These are phyloP conservation scores for Aciculoconidium aculeatum DNA, from an alignment of 805 yeast species.

Conservation along the genomic window DNA sequence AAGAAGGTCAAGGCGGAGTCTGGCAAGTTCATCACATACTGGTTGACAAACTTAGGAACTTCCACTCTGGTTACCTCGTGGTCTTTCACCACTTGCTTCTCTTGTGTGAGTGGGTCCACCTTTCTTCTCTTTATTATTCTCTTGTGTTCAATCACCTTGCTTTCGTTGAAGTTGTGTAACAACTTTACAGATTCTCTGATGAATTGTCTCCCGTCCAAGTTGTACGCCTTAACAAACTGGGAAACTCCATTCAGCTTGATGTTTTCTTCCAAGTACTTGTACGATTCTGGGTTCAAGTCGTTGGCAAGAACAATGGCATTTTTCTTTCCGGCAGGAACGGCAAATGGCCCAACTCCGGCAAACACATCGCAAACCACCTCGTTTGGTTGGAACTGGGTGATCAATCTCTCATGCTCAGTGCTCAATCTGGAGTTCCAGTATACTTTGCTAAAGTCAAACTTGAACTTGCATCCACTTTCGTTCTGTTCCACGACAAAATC, in stretches of 20 bases:
- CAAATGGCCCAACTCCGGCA: slow-evolving; percentile 99
- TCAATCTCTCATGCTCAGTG: slow-evolving; percentile 86
- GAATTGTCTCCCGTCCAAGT: slow-evolving; percentile 79
- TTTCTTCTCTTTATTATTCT: slow-evolving; percentile 34
- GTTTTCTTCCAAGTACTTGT: slow-evolving; percentile 61
- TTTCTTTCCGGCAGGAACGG: slow-evolving; percentile 90
- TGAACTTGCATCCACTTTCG: slow-evolving; percentile 81
- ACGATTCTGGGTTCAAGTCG: slow-evolving; percentile 88
- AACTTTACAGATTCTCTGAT: slow-evolving; percentile 55
- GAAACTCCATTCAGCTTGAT: slow-evolving; percentile 57
- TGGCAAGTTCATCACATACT: slow-evolving; percentile 94
- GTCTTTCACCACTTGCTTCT: slow-evolving; percentile 10
- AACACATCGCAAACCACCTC: slow-evolving; percentile 89
- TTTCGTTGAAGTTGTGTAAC: slow-evolving; percentile 37
- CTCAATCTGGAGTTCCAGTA: slow-evolving; percentile 96
- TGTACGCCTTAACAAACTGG: slow-evolving; percentile 54
- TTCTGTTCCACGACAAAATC: slow-evolving; percentile 76
- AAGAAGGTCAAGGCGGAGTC: slow-evolving; percentile 84
- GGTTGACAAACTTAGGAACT: slow-evolving; percentile 54
- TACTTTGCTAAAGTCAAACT: slow-evolving; percentile 86
- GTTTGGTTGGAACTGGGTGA: slow-evolving; percentile 52
- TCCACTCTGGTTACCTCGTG: slow-evolving; percentile 16
- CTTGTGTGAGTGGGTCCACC: slow-evolving; percentile 28
- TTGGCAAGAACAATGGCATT: slow-evolving; percentile 79
- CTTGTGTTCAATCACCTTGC: slow-evolving; percentile 30